phyloP scores from a whole-genome alignment of 1,139 yeast species.

The Casaregolazyma suthepensis region DNA sequence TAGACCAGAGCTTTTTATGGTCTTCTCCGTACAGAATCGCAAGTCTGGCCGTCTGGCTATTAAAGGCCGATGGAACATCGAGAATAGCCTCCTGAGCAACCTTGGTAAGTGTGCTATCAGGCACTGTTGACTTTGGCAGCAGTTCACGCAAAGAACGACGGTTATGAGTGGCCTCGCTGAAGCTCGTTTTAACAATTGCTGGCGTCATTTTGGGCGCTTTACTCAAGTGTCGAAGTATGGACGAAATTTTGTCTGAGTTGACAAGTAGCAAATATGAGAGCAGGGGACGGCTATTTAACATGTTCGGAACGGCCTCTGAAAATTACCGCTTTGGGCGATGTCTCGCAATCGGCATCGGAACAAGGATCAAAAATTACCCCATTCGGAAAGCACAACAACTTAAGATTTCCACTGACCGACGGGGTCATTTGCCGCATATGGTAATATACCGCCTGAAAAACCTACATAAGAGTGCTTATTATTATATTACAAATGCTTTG shows the following conservation, averaged over 20 bases:
- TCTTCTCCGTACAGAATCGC: slow-evolving; percentile 37
- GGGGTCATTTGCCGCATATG: neutral
- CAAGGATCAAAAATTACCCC: neutral
- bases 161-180: neutral
- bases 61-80: slow-evolving; percentile 42
- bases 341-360: neutral
- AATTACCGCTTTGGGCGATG: neutral
- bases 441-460: neutral
- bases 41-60: slow-evolving; percentile 43
- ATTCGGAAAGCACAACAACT: slow-evolving; percentile 27
- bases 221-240: neutral
- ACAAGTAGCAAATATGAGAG: neutral
- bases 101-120: neutral
- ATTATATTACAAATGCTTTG: neutral
- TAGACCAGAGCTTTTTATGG: slow-evolving; percentile 40
- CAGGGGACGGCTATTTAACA: neutral
- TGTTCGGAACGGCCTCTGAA: neutral
- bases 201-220: neutral
- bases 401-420: neutral
- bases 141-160: neutral
- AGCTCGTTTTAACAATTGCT: neutral
- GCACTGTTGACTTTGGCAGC: neutral
- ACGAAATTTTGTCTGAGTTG: neutral
- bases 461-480: neutral
- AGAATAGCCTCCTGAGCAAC: neutral